Percentiles rank a stretch among this genome's conserved stretches.
These are phyloP conservation scores for Dissophora ornata DNA, from an alignment of 192 early-diverging fungal genomes.

Conservation along the genomic window DNA sequence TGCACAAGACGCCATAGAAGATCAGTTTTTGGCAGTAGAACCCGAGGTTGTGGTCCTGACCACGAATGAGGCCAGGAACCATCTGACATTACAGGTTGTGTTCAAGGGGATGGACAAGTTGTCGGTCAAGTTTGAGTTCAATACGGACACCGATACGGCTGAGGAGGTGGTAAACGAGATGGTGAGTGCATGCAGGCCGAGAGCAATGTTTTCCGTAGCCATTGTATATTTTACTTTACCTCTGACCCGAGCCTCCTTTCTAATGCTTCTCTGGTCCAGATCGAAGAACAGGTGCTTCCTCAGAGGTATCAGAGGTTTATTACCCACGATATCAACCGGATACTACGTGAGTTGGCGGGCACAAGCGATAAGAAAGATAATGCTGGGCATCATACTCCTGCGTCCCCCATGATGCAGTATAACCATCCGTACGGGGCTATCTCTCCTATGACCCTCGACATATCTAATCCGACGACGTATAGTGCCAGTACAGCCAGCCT, in stretches of 20 bases:
- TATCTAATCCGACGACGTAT: constrained; percentile 4
- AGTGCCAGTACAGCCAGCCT: constrained; percentile 4
- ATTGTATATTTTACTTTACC: no score
- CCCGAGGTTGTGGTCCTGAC: constrained; percentile 78
- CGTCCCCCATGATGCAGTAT: constrained; percentile 35
- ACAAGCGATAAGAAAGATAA: constrained; percentile 41
- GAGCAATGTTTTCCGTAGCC: no score
- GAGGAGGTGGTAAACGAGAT: constrained; percentile 86
- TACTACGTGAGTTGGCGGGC: constrained; percentile 74
- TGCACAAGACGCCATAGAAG: constrained; percentile 76
- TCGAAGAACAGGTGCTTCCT: constrained; percentile 82
- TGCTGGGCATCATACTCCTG: constrained; percentile 21
- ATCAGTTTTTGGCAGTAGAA: constrained; percentile 77
- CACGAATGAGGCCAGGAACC: constrained; percentile 69
- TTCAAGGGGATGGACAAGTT: constrained; percentile 84
- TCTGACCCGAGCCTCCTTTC: not conserved
- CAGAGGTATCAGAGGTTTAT: constrained; percentile 80
- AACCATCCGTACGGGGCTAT: constrained; percentile 10
- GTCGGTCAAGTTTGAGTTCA: constrained; percentile 89
- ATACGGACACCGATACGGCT: constrained; percentile 80
- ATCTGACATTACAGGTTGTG: constrained; percentile 77
- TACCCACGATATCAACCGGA: constrained; percentile 85
- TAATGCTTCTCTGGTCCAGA: constrained; percentile 54
- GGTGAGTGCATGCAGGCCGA: constrained; percentile 65
- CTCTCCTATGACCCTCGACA: constrained; percentile 26